These are phyloP conservation scores for Lactifluus volemus DNA, from an alignment of 768 basidiomycete genomes.

Conservation along the genomic window DNA sequence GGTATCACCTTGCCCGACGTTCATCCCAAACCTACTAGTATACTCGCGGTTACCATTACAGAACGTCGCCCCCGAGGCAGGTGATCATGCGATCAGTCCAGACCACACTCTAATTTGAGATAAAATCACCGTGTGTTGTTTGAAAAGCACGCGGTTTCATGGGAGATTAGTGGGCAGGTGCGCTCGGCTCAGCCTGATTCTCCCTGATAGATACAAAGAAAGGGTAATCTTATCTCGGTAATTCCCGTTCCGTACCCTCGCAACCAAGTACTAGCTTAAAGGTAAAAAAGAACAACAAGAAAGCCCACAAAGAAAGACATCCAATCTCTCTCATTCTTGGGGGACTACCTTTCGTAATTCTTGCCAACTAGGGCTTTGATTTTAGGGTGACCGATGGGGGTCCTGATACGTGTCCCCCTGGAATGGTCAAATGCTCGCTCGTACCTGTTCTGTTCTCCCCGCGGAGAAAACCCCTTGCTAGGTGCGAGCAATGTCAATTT, in stretches of 20 bases:
- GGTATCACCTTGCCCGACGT: background rate
- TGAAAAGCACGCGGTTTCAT: background rate
- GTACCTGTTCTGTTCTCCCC: background rate
- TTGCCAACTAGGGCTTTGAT: background rate
- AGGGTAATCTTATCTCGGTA: constrained; percentile 11
- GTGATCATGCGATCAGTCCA: background rate
- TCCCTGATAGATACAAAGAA: background rate
- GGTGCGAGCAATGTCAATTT: background rate
- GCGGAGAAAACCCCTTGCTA: too few relatives aligned
- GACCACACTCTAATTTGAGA: background rate
- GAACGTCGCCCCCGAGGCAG: background rate
- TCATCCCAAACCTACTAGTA: background rate
- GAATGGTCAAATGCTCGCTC: background rate
- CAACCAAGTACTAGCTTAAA: background rate
- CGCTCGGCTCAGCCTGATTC: background rate
- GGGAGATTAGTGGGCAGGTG: background rate
- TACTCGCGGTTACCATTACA: background rate
- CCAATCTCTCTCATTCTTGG: background rate
- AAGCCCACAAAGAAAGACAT: background rate
- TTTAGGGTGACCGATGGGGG: background rate
- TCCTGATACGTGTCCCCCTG: background rate
- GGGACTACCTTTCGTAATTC: background rate
- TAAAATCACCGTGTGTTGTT: background rate
- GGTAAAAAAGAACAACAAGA: background rate
- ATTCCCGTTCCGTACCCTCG: background rate